phyloP scores from a whole-genome alignment of 345 rosid species.

The Rhizophora mangle region DNA sequence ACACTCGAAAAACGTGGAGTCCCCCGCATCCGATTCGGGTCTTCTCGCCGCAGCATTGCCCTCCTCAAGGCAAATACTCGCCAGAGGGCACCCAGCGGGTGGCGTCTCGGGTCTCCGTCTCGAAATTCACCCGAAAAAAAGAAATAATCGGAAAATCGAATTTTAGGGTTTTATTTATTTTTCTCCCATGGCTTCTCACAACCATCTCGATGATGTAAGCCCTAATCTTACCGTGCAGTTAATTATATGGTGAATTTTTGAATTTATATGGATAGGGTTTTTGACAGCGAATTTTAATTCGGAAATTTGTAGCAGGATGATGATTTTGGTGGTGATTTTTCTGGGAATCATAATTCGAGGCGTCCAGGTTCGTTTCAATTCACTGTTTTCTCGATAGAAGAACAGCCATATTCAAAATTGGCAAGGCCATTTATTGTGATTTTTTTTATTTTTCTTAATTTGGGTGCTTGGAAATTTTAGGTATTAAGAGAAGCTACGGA shows the following conservation, averaged over 20 bases:
- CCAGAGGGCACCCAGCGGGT: no score
- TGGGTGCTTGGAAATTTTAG: constrained; percentile 24
- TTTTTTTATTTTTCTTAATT: constrained; percentile 2
- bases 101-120: no score
- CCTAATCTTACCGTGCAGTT: not conserved
- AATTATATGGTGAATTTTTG: not conserved
- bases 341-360: constrained; percentile 43
- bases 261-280: not conserved
- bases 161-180: not conserved
- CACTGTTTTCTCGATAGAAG: not conserved
- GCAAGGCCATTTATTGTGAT: not conserved
- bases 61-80: no score
- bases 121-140: no score
- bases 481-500: constrained; percentile 71
- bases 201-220: constrained; percentile 60
- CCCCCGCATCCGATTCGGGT: not conserved
- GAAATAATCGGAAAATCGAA: not conserved
- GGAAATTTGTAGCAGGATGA: constrained; percentile 47
- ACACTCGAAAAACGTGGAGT: not conserved
- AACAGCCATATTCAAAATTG: not conserved
- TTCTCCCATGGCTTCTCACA: constrained; percentile 42
- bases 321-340: constrained; percentile 84
- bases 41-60: not conserved
- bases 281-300: not conserved
- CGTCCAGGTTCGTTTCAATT: constrained; percentile 47